Percentiles rank a stretch among this genome's conserved stretches.
These are phyloP conservation scores for Camellia oleifera DNA, from an alignment of 179 eudicot species.

Conservation along the genomic window DNA sequence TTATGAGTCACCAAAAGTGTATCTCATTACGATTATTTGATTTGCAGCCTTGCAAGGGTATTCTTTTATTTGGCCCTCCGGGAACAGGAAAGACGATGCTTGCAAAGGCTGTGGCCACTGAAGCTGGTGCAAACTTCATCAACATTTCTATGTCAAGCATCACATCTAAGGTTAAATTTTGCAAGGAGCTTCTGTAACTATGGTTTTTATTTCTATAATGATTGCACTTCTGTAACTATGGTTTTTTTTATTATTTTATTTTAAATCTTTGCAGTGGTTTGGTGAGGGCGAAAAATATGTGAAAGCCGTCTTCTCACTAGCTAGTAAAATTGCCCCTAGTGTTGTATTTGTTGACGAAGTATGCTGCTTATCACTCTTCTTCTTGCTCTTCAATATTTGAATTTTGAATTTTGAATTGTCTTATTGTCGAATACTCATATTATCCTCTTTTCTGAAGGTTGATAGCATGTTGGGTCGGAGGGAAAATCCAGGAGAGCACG, in stretches of 20 bases:
- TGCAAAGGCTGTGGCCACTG: constrained; percentile 77
- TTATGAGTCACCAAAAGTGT: neutral
- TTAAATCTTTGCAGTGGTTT: constrained; percentile 40
- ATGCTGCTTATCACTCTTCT: neutral
- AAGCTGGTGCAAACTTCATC: constrained; percentile 76
- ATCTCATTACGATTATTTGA: constrained; percentile 4
- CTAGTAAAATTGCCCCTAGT: constrained; percentile 71
- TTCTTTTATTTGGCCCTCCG: constrained; percentile 69
- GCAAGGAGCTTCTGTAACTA: neutral
- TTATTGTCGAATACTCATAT: neutral
- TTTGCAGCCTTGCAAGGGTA: constrained; percentile 69
- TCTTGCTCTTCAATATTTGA: neutral
- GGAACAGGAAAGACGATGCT: constrained; percentile 81
- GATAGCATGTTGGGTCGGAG: constrained; percentile 76
- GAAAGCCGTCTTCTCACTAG: constrained; percentile 66
- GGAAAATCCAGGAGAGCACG: constrained; percentile 73
- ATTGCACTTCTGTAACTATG: neutral
- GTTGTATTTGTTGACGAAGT: constrained; percentile 75
- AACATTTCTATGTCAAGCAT: constrained; percentile 79
- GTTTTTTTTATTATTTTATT: neutral
- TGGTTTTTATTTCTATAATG: constrained; percentile 17
- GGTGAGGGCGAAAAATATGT: constrained; percentile 79
- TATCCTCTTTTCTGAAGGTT: constrained; percentile 15
- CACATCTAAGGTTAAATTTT: constrained; percentile 50
- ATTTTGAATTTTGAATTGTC: neutral